Evolutionary conservation across 805 yeast species (phyloP).

Genomic region (Lachancea waltii): DNA sequence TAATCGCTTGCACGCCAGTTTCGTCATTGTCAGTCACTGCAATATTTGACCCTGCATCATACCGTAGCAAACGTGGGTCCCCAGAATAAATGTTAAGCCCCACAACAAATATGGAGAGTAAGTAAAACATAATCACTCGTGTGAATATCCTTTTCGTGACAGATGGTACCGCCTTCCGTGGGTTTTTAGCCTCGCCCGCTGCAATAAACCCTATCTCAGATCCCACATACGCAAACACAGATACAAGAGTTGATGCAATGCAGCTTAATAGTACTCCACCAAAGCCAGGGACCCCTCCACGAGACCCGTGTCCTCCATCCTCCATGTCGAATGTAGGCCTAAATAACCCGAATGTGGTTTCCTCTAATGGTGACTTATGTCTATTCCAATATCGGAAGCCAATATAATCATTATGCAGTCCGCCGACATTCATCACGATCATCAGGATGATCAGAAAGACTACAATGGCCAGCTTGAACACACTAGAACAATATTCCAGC

Average conservation of each 20-base stretch:
- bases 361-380: slow-evolving; percentile 30
- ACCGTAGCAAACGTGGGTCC: slow-evolving; percentile 61
- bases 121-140: slow-evolving; percentile 57
- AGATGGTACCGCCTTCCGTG: slow-evolving; percentile 63
- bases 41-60: slow-evolving; percentile 28
- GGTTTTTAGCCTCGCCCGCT: slow-evolving; percentile 73
- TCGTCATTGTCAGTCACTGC: slow-evolving; percentile 2
- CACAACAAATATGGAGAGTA: slow-evolving; percentile 58
- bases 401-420: slow-evolving; percentile 36
- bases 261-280: slow-evolving; percentile 54
- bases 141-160: slow-evolving; percentile 70
- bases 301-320: slow-evolving; percentile 49
- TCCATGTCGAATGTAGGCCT: slow-evolving; percentile 59
- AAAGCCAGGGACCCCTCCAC: slow-evolving; percentile 51
- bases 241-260: slow-evolving; percentile 51
- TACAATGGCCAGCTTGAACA: slow-evolving; percentile 51
- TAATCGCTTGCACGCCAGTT: slow-evolving; percentile 3
- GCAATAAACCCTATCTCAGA: slow-evolving; percentile 75
- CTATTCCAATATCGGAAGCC: slow-evolving; percentile 69
- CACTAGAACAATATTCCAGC: slow-evolving; percentile 56
- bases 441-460: slow-evolving; percentile 52
- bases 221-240: slow-evolving; percentile 69
- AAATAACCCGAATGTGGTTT: slow-evolving; percentile 59
- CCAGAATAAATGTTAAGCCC: slow-evolving; percentile 68
- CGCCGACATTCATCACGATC: slow-evolving; percentile 56